Base-by-base conservation (phyloP, 2,329 filamentous ascomycete genomes). In the Chrysoporthe deuterocubensis region DNA sequence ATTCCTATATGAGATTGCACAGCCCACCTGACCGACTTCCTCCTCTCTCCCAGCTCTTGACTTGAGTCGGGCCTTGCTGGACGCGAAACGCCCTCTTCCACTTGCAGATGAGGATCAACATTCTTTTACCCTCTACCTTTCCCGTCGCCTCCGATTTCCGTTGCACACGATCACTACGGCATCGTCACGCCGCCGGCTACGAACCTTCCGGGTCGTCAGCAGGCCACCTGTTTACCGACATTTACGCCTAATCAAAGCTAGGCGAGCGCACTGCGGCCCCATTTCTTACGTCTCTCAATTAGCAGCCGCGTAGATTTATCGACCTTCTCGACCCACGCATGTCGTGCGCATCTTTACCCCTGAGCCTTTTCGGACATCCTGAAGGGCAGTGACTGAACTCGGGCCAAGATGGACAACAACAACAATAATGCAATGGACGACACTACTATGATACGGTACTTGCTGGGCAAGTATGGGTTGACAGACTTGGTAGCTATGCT, bases 381-480 rank as follows among this genome's bases (percentile, higher is more conserved):
- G 58, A 67, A 50, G 34, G 62, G 56, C 57, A 58, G 59, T 64
- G 63, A 63, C 66, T 61, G 59, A 66, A 44, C 16, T 54, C 52
- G 42, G 57, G 66, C 59, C 67, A 68, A 63, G 54, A 70, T 70
- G 68, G 68, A 67, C 26, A 62, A 62, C 48, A 46, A 62, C 32
- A 67, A 62, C 65, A 42, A 63, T 54, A 62, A 61, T 67, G 59
- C 63, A 44, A 70, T 70, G 68, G 68, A 70, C 48, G 68, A 70
- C 50, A 67, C 65, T 37, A 66, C 68, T 16, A 68, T 70, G 67
- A 68, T 70, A 58, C 66, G 67, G 13, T 70, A 70, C n/a, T 59
- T 70, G 56, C 26, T 70, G 66, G 68, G 68, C 62, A 70, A 70
- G 64, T 70, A 70, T 58, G 66, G 66, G 34, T 48, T 70, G 66